Conservation (phyloP, 306 rosid genomes). For the Coriaria nepalensis region DNA sequence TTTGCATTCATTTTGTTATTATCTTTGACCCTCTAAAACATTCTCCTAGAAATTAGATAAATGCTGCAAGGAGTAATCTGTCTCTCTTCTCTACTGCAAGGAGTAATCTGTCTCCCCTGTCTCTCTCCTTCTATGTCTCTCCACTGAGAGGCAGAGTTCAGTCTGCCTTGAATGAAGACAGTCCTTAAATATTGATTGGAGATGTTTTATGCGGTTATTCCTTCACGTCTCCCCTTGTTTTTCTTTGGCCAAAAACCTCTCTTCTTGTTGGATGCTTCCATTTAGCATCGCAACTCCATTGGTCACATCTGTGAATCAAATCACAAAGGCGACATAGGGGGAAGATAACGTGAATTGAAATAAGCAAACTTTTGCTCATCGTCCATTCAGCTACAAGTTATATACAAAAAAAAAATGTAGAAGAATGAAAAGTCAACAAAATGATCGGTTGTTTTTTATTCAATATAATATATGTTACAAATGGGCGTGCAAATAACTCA, state of each 20-base stretch:
- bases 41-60: not conserved
- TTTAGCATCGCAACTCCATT: conserved; percentile 10
- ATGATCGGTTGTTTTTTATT: too few species aligned
- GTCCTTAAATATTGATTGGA: not conserved
- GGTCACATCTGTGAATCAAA: not conserved
- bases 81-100: too few species aligned
- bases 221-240: conserved; percentile 9
- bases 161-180: conserved; percentile 5
- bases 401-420: too few species aligned
- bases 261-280: conserved; percentile 12
- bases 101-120: too few species aligned
- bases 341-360: not conserved
- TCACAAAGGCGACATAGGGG: not conserved
- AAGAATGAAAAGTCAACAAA: too few species aligned
- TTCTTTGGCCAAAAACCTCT: too few species aligned
- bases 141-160: conserved; percentile 9
- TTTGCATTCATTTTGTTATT: conserved; percentile 11
- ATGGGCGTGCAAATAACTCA: too few species aligned
- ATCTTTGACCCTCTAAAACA: not conserved
- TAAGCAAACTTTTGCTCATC: not conserved
- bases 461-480: too few species aligned
- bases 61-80: too few species aligned
- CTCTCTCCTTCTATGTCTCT: conserved; percentile 12
- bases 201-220: not conserved
- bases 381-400: too few species aligned